Base-by-base conservation (phyloP, 768 basidiomycete genomes). In the Rhizopogon roseolus region DNA sequence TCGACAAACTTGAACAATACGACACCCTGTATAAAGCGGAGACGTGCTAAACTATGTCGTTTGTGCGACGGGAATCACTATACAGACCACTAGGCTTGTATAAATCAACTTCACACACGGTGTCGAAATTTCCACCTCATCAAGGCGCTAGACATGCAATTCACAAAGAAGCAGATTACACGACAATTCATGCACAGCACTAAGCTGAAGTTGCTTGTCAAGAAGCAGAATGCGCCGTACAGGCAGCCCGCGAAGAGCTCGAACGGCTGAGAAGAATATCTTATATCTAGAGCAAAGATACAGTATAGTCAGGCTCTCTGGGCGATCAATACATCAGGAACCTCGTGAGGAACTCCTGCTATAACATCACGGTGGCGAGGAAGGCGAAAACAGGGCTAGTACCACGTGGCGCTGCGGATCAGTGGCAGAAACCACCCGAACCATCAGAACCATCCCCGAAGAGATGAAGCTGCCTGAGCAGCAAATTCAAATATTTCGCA, bases 271-370 rank as follows among this genome's bases (percentile, higher is more conserved):
- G 61, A 56, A 37, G 62, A 60, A 38, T 39, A 53, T 32, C 36
- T n/a, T 41, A 27, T 36, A 34, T 52, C 52, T 5, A 53, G 40
- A 25, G 39, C 22, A 5, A 45, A 48, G 22, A 44, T 56, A 22
- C 42, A 43, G 25, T 45, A 53, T 34, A 42, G 48, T 6, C 54
- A 57, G 46, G 52, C 43, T 19, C 36, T 53, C 27, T 61, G 48
- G 63, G 73, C 0, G 70, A 72, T 50, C 64, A 62, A n/a, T 64
- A 69, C 28, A 64, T 67, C 34, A 45, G 41, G 19, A 66, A 66
- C 19, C 5, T 57, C 39, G 61, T 66, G 66, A 57, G 0, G 16
- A 59, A 67, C 0, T 63, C 41, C 50, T 65, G 62, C 0, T 62
- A 64, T 25, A 50, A 66, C 4, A 55, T n/a, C n/a, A n/a, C n/a